phyloP scores from a whole-genome alignment of 331 rosid species.

The Malus hybrid region DNA sequence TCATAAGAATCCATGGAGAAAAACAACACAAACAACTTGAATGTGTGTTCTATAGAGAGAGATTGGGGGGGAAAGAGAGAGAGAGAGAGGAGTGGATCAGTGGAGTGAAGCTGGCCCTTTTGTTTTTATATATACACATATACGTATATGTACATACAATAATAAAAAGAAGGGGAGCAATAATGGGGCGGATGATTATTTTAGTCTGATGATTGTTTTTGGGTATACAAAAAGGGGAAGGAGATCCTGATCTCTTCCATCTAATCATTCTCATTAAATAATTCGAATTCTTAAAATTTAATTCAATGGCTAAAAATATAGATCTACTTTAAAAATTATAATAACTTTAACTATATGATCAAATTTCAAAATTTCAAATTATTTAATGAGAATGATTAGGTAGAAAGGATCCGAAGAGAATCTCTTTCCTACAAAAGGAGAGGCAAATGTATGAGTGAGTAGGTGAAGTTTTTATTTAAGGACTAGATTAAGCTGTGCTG shows the following conservation, averaged over 20 bases:
- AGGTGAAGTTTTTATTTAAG: not conserved
- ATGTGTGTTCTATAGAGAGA: not conserved
- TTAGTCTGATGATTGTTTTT: not conserved
- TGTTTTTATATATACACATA: not conserved
- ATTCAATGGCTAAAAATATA: accelerated
- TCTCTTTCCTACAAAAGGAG: not conserved
- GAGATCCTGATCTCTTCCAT: accelerated
- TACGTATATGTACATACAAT: too few species aligned
- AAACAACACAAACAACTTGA: not conserved
- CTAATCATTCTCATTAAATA: accelerated
- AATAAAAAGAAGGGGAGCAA: not conserved
- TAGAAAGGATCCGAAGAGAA: accelerated
- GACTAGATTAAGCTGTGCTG: not conserved
- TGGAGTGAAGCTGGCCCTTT: not conserved
- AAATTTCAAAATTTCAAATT: accelerated
- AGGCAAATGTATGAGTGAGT: not conserved
- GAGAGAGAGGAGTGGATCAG: not conserved
- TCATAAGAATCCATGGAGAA: conserved; percentile 36
- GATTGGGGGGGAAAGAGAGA: not conserved
- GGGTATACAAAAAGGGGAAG: not conserved
- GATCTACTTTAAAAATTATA: accelerated
- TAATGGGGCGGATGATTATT: conserved; percentile 9
- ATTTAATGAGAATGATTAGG: accelerated
- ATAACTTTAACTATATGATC: too few species aligned
- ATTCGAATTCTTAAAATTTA: accelerated